These are phyloP conservation scores for Sclerospora graminicola DNA, from an alignment of 352 stramenopile species.

Conservation along the genomic window DNA sequence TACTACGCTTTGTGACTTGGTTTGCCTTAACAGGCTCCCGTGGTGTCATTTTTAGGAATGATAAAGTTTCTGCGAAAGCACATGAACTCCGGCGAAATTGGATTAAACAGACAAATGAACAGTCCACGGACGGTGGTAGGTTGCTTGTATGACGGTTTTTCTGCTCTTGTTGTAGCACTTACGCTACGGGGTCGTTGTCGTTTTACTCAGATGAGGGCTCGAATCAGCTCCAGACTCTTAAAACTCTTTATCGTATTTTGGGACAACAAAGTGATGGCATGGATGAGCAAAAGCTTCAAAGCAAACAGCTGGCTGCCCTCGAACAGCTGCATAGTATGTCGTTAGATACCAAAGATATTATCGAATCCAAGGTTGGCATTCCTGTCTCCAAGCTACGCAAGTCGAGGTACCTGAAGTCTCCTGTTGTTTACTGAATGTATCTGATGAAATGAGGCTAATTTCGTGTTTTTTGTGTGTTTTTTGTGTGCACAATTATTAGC, in stretches of 20 bases:
- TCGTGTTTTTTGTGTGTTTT: neutral
- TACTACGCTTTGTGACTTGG: neutral
- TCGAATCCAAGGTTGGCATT: constrained; percentile 70
- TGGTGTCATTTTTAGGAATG: constrained; percentile 33
- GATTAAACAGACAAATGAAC: constrained; percentile 50
- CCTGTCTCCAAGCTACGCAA: constrained; percentile 70
- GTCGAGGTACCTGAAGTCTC: constrained; percentile 36
- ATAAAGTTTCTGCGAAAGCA: constrained; percentile 63
- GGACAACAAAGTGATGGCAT: constrained; percentile 29
- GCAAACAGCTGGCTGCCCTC: constrained; percentile 31
- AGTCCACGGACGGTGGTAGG: constrained; percentile 18
- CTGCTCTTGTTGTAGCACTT: neutral
- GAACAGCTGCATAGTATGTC: constrained; percentile 55
- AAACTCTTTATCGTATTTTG: constrained; percentile 44
- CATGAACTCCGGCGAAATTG: constrained; percentile 57
- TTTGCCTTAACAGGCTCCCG: neutral
- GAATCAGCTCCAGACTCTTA: constrained; percentile 33
- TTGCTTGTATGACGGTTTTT: neutral
- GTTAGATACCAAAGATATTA: constrained; percentile 63
- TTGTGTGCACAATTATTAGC: too few relatives aligned
- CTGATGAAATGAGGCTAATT: constrained; percentile 12
- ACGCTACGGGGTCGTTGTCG: neutral
- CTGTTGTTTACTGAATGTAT: neutral
- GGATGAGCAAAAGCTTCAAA: constrained; percentile 24
- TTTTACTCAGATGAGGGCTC: constrained; percentile 13